Percentiles rank a stretch among this genome's conserved stretches.
Evolutionary conservation across 2,329 filamentous ascomycete species (phyloP).

Genomic region (Verticillium nonalfalfae): DNA sequence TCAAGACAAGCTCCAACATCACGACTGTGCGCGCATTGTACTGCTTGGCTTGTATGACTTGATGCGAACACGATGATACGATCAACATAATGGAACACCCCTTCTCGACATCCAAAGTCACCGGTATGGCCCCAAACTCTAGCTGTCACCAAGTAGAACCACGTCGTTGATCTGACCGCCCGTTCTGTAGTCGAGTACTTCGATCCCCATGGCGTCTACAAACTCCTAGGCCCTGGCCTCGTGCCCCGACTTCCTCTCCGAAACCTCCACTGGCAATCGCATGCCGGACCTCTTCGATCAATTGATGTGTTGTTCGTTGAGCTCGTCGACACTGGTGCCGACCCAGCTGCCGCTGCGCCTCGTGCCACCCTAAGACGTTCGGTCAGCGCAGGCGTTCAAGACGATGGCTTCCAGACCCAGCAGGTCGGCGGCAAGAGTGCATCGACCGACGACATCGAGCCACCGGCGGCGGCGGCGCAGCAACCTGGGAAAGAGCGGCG

Average conservation of each 20-base stretch:
- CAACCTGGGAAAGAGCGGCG: conserved; percentile 53
- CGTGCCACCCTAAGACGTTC: conserved; percentile 19
- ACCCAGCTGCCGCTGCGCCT: conserved; percentile 21
- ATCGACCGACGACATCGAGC: conserved; percentile 31
- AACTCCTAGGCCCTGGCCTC: conserved; percentile 71
- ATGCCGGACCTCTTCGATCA: conserved; percentile 81
- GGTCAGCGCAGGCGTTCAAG: conserved; percentile 25
- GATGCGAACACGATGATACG: conserved; percentile 2
- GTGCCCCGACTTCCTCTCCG: conserved; percentile 74
- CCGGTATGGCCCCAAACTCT: conserved; percentile 42
- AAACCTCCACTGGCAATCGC: conserved; percentile 96
- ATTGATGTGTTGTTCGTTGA: conserved; percentile 92
- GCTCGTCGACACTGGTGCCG: conserved; percentile 58
- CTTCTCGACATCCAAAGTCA: conserved; percentile 70
- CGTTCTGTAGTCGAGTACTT: conserved; percentile 75
- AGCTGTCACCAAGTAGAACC: background rate
- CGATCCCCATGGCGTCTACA: conserved; percentile 85
- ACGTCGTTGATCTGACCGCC: conserved; percentile 3
- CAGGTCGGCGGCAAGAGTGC: conserved; percentile 31
- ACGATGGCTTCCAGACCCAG: conserved; percentile 59
- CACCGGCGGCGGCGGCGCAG: conserved; percentile 7
- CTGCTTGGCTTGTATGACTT: conserved; percentile 19
- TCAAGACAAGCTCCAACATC: background rate
- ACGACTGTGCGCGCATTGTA: conserved; percentile 14
- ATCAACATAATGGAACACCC: conserved; percentile 55